Base-by-base conservation (phyloP, 352 stramenopile genomes). In the Halophytophthora polymorphica region DNA sequence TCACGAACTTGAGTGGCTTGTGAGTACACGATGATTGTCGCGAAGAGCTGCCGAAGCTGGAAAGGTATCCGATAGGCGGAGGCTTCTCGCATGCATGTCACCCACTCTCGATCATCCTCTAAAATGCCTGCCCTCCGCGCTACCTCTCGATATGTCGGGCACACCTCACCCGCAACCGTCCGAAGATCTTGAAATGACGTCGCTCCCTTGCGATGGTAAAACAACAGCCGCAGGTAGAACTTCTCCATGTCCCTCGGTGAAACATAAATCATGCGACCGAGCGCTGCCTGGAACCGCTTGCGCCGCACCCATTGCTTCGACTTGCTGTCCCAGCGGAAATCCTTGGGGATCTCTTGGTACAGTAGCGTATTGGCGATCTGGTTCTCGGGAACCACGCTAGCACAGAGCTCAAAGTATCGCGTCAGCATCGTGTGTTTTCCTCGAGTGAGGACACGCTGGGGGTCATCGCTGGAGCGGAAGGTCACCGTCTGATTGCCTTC, bases 41-140 rank as follows among this genome's bases (percentile, higher is more conserved):
- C 55, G 21, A 75, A 71, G 10, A 71, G 28, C 23, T 67, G 34
- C 3, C 61, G 57, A 23, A 71, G 50, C 19, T 67, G 51, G 19
- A 2, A 49, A 0, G 59, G 54, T 38, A 62, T 62, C 36, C 58
- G 17, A 29, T 50, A 71, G 1, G 35, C 0, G 12, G 50, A 4
- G 0, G 34, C 56, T 45, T 70, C 45, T 2, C 22, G 18, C 34
- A 70, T 29, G 18, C 50, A 60, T 2, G 49, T 10, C 5, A 52
- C 21, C 34, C 48, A 61, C 29, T 69, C 36, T 11, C 25, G 36
- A 28, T 58, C 56, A 25, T 65, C 37, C 4, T 62, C 44, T 5
- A 67, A 48, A n/a, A 45, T 60, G 0, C 56, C 56, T 11, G 48
- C 35, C 3, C 10, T 31, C 0, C 28, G 1, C 6, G 47, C 39